Evolutionary conservation across 2,329 filamentous ascomycete species (phyloP).

Genomic region (Epicoccum nigrum): DNA sequence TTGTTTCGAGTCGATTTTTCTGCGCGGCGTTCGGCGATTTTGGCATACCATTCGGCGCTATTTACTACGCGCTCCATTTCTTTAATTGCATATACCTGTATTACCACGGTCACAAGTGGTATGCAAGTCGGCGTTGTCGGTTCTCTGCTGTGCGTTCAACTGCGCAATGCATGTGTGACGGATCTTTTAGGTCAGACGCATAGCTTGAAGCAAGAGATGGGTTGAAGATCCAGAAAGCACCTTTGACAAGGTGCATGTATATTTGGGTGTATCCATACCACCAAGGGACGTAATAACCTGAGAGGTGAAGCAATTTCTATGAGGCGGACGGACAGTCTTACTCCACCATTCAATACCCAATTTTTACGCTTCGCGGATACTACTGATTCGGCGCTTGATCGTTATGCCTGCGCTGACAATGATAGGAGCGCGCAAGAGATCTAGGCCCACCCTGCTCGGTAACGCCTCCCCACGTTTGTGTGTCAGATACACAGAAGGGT

Average conservation of each 20-base stretch:
- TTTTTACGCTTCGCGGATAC: slow-evolving; percentile 1
- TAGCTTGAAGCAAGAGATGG: slow-evolving; percentile 5
- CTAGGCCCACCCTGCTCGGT: slow-evolving; percentile 1
- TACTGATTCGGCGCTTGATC: neutral
- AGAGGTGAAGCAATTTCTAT: slow-evolving; percentile 11
- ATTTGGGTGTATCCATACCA: slow-evolving; percentile 14
- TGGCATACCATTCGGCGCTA: slow-evolving; percentile 28
- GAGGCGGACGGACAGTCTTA: slow-evolving; percentile 12
- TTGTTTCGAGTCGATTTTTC: slow-evolving; percentile 29
- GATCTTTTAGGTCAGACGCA: slow-evolving; percentile 6
- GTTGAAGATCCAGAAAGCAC: slow-evolving; percentile 6
- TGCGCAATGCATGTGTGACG: slow-evolving; percentile 17
- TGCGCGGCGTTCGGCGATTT: slow-evolving; percentile 38
- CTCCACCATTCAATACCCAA: slow-evolving; percentile 16
- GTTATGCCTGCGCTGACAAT: neutral
- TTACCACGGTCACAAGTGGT: slow-evolving; percentile 20
- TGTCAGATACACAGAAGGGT: slow-evolving; percentile 7
- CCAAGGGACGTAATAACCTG: slow-evolving; percentile 4
- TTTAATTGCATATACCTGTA: slow-evolving; percentile 25
- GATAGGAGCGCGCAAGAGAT: neutral
- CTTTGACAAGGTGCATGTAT: slow-evolving; percentile 12
- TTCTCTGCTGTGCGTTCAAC: slow-evolving; percentile 8
- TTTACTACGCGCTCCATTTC: slow-evolving; percentile 16
- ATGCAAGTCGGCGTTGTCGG: slow-evolving; percentile 26
- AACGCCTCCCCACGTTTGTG: neutral